Conservation (phyloP, 345 rosid species). For the Moricandia moricandioides region DNA sequence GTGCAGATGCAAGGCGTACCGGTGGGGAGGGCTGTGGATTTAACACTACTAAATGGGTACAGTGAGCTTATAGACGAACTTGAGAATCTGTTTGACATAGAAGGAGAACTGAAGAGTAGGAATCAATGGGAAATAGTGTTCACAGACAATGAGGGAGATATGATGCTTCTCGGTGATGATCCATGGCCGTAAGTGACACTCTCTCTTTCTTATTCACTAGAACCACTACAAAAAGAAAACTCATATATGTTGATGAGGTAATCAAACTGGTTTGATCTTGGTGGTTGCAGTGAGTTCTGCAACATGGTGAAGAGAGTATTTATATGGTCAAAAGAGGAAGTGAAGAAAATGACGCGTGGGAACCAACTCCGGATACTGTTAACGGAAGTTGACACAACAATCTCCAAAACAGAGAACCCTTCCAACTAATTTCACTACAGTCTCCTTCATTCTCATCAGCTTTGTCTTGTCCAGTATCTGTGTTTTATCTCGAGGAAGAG, state of each 20-base stretch:
- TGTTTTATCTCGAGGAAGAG: background rate
- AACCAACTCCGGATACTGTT: slow-evolving; percentile 50
- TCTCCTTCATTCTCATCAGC: background rate
- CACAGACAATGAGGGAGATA: slow-evolving; percentile 90
- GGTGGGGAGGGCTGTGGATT: slow-evolving; percentile 91
- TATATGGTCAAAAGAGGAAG: slow-evolving; percentile 76
- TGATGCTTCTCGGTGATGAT: slow-evolving; percentile 96
- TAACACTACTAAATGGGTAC: slow-evolving; percentile 60
- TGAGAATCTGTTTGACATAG: slow-evolving; percentile 76
- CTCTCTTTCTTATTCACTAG: background rate
- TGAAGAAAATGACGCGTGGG: slow-evolving; percentile 64
- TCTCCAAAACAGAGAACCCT: slow-evolving; percentile 15
- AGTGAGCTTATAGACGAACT: slow-evolving; percentile 65
- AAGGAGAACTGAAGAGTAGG: slow-evolving; percentile 57
- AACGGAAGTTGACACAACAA: slow-evolving; percentile 53
- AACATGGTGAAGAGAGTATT: slow-evolving; percentile 83
- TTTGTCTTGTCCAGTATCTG: slow-evolving; percentile 8
- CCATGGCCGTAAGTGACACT: slow-evolving; percentile 82
- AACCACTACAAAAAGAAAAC: background rate
- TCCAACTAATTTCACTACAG: slow-evolving; percentile 14
- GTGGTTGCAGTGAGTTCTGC: slow-evolving; percentile 73
- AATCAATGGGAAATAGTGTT: slow-evolving; percentile 84
- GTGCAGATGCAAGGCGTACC: slow-evolving; percentile 92
- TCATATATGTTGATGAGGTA: background rate
- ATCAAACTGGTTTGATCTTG: background rate